phyloP scores from a whole-genome alignment of 108 stramenopile genomes.

The Schizochytrium sp. region DNA sequence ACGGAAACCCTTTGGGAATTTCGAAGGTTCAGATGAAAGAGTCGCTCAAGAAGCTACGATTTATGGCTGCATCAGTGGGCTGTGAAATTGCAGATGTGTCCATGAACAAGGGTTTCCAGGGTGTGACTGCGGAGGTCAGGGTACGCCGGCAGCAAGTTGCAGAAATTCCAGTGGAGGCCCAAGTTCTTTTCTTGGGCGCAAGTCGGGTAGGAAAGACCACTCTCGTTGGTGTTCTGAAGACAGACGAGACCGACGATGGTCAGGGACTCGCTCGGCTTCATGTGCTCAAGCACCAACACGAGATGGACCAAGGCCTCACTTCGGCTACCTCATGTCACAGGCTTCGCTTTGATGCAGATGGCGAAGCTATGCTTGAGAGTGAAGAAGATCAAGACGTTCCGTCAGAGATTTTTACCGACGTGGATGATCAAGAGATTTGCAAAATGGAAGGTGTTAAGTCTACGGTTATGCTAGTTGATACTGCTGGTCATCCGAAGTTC shows the following conservation, averaged over 20 bases:
- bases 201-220: constrained; percentile 74
- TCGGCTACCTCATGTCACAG: constrained; percentile 70
- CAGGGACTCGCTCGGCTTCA: constrained; percentile 75
- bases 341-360: constrained; percentile 52
- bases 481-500: constrained; percentile 73
- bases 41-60: constrained; percentile 67
- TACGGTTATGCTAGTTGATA: constrained; percentile 68
- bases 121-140: constrained; percentile 12
- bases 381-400: constrained; percentile 34
- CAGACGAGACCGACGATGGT: constrained; percentile 75
- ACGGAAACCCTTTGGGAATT: constrained; percentile 70
- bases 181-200: constrained; percentile 10
- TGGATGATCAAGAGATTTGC: neutral
- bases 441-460: neutral
- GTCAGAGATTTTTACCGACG: constrained; percentile 22
- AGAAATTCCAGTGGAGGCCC: constrained; percentile 51
- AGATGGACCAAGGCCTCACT: constrained; percentile 75
- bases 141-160: neutral
- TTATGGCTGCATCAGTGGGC: constrained; percentile 67
- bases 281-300: constrained; percentile 76
- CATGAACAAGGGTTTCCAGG: constrained; percentile 16
- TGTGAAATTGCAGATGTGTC: constrained; percentile 64
- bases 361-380: neutral
- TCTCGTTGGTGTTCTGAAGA: constrained; percentile 75
- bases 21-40: constrained; percentile 67